These are phyloP conservation scores for Acacia crassicarpa DNA, from an alignment of 306 rosid genomes.

Conservation along the genomic window DNA sequence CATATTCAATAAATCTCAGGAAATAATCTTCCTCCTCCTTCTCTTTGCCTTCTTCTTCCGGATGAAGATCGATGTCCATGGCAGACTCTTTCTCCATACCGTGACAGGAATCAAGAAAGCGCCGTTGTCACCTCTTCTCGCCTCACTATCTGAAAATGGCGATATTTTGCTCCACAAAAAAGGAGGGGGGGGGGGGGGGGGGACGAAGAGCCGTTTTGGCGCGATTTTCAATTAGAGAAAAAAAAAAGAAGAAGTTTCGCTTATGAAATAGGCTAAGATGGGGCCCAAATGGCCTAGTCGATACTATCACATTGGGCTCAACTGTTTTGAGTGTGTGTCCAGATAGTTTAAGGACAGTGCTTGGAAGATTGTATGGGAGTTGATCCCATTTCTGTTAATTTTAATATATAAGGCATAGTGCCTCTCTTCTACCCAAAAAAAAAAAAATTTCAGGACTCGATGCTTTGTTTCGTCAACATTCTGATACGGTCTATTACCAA, in stretches of 20 bases:
- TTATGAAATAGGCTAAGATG: background rate
- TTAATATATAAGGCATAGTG: too few relatives aligned
- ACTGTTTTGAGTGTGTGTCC: too few relatives aligned
- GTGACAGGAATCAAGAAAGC: background rate
- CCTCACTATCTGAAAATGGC: constrained; percentile 6
- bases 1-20: constrained; percentile 67
- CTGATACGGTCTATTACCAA: too few relatives aligned
- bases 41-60: constrained; percentile 36
- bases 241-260: background rate
- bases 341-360: too few relatives aligned
- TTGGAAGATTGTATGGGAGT: too few relatives aligned
- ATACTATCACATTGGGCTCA: background rate
- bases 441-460: too few relatives aligned
- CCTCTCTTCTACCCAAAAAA: too few relatives aligned
- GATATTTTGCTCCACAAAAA: background rate
- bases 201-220: constrained; percentile 21
- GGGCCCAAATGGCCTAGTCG: background rate
- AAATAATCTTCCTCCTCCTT: constrained; percentile 59
- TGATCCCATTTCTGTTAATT: too few relatives aligned
- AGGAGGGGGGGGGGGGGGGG: too few relatives aligned
- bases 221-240: constrained; percentile 25
- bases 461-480: too few relatives aligned
- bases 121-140: constrained; percentile 20
- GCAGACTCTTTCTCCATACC: constrained; percentile 26
- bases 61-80: constrained; percentile 53